Evolutionary conservation across 305 asterid species (phyloP), one percentile per base, ranked within the genome.

Genomic region (Nicotiana rustica): DNA sequence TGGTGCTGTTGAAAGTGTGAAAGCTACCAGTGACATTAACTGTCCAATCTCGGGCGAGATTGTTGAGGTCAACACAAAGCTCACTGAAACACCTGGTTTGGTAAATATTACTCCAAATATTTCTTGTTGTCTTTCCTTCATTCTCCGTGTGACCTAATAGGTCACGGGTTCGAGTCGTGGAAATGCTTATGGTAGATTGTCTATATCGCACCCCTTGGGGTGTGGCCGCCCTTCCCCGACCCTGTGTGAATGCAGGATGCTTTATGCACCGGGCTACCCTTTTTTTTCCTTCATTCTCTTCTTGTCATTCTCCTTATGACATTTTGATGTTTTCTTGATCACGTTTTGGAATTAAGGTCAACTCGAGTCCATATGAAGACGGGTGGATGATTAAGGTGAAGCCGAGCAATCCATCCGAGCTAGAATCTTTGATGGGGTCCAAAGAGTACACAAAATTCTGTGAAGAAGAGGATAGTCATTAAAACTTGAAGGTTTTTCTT

Each of bases 371-470:
- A 49, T 95, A 92, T 81, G 98, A 92, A 83, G 97, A 92, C 8
- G 98, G 99, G 36, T 95, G 99, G 99, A 94, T 95, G 97, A 94
- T 95, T 61, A 95, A 95, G 83, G 91, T 92, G 91, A 94, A 94
- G 88, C 97, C 98, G 4, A 88, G 86, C 81, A 88, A 69, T 77
- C 90, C 95, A 38, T 89, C 94, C 12, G 99, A 95, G 13, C 82
- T 93, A 67, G 93, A 84, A 17, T 80, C 88, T 70, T 81, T 95
- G 81, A 60, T 93, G 99, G 95, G 88, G 55, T 62, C 90, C 18
- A 89, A 91, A 83, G 95, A 88, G 85, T 95, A 95, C 89, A 90
- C 94, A 4, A 93, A 90, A 79, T 92, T 91, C 89, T 95, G 99
- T 84, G 95, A 93, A 89, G 97, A 95, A 86, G 99, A 95, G 89